phyloP scores from a whole-genome alignment of 1,139 yeast genomes.

The Barnettozyma hawaiiensis region DNA sequence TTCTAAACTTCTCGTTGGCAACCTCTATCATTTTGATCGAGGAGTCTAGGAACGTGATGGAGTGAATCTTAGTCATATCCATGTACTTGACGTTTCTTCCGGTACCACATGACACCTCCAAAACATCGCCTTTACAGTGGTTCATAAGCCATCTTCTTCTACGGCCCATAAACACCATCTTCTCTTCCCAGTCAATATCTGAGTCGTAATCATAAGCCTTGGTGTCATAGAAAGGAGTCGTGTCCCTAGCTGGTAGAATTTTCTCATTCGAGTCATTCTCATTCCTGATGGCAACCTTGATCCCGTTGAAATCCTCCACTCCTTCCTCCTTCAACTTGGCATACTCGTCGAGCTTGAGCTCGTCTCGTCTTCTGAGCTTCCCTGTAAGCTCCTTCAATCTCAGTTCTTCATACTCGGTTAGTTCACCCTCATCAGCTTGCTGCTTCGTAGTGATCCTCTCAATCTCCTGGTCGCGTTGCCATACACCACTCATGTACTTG shows the following conservation, averaged over 20 bases:
- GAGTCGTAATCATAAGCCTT: slow-evolving; percentile 80
- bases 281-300: slow-evolving; percentile 49
- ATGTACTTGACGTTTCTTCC: slow-evolving; percentile 85
- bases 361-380: slow-evolving; percentile 50
- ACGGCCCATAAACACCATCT: slow-evolving; percentile 72
- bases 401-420: slow-evolving; percentile 56
- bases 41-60: slow-evolving; percentile 82
- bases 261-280: slow-evolving; percentile 39
- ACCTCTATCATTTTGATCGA: slow-evolving; percentile 80
- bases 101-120: slow-evolving; percentile 94
- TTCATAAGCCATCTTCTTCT: slow-evolving; percentile 82
- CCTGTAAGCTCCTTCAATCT: slow-evolving; percentile 46
- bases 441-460: slow-evolving; percentile 38
- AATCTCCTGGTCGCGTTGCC: slow-evolving; percentile 59
- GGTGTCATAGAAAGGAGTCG: slow-evolving; percentile 74
- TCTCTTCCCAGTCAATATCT: slow-evolving; percentile 83
- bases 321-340: slow-evolving; percentile 47
- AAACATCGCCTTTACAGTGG: slow-evolving; percentile 77
- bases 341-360: slow-evolving; percentile 47
- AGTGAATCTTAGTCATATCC: slow-evolving; percentile 51
- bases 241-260: slow-evolving; percentile 68
- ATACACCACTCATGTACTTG: slow-evolving; percentile 62
- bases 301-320: slow-evolving; percentile 30
- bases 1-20: slow-evolving; percentile 68
- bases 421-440: slow-evolving; percentile 33